Evolutionary conservation across 192 early-diverging fungal genomes (phyloP).

Genomic region (Gigaspora rosea): DNA sequence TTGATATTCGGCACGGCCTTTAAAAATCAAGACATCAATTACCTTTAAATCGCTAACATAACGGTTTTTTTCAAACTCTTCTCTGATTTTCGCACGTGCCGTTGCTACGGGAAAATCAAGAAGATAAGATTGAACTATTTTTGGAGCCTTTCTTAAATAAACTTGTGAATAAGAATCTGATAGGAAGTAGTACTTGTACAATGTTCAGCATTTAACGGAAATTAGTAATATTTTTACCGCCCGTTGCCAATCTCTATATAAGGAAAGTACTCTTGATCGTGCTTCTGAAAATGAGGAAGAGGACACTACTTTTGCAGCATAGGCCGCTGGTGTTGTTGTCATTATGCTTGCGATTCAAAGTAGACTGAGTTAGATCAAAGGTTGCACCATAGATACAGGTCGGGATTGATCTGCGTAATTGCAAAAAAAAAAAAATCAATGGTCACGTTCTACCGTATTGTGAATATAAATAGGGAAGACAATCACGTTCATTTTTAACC

Average conservation of each 20-base stretch:
- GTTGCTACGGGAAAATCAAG: conserved; percentile 70
- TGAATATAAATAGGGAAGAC: too few relatives aligned
- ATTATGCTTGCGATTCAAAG: not conserved
- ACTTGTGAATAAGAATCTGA: not conserved
- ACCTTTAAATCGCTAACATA: conserved; percentile 72
- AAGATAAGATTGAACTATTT: conserved; percentile 72
- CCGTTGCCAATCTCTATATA: conserved; percentile 76
- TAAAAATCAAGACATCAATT: conserved; percentile 84
- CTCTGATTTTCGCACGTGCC: conserved; percentile 81
- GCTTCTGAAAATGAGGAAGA: conserved; percentile 67
- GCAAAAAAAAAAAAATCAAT: too few relatives aligned
- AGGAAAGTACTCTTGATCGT: conserved; percentile 57
- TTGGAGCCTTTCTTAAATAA: conserved; percentile 53
- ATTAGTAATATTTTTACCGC: conserved; percentile 41
- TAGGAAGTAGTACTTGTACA: too few relatives aligned
- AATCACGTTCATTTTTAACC: too few relatives aligned
- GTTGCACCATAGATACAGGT: too few relatives aligned
- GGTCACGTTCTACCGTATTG: too few relatives aligned
- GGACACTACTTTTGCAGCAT: conserved; percentile 53
- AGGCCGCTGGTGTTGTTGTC: conserved; percentile 37
- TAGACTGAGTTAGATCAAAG: too few relatives aligned
- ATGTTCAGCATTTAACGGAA: conserved; percentile 15
- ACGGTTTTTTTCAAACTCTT: conserved; percentile 87
- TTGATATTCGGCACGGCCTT: conserved; percentile 83
- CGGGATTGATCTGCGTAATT: too few relatives aligned